phyloP scores from a whole-genome alignment of 2,329 filamentous ascomycete species.

The Thielaviopsis populi region DNA sequence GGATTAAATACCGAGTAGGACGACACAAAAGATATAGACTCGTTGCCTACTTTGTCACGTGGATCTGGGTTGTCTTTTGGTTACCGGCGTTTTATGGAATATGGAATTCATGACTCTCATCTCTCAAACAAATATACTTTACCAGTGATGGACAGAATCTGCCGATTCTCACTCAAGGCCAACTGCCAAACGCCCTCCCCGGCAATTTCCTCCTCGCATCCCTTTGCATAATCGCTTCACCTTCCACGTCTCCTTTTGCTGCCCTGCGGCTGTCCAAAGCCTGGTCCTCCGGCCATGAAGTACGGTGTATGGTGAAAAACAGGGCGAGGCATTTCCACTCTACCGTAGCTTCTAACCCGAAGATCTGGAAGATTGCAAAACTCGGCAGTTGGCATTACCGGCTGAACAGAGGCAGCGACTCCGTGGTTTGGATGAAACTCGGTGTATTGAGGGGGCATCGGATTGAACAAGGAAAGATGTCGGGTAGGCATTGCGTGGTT shows the following conservation, averaged over 20 bases:
- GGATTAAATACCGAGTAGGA: not conserved
- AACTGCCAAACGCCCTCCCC: not conserved
- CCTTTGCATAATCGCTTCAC: not conserved
- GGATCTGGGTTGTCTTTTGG: not conserved
- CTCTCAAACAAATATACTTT: not conserved
- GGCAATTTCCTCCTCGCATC: not conserved
- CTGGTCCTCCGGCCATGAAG: not conserved
- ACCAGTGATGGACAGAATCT: not conserved
- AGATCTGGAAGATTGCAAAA: not conserved
- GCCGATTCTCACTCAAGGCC: not conserved
- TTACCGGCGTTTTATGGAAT: not conserved
- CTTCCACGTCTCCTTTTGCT: slow-evolving; percentile 1
- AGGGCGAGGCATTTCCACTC: not conserved
- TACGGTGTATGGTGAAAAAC: not conserved
- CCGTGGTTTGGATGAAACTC: not conserved
- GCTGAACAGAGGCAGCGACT: not conserved
- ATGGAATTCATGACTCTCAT: not conserved
- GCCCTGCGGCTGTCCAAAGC: not conserved
- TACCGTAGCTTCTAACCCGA: not conserved
- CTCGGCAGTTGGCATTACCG: not conserved
- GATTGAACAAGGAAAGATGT: not conserved
- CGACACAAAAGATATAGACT: not conserved
- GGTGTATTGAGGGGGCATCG: not conserved
- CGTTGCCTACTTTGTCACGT: not conserved
- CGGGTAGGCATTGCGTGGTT: not conserved